Conservation (phyloP, 805 yeast genomes). For the Metschnikowia similis region DNA sequence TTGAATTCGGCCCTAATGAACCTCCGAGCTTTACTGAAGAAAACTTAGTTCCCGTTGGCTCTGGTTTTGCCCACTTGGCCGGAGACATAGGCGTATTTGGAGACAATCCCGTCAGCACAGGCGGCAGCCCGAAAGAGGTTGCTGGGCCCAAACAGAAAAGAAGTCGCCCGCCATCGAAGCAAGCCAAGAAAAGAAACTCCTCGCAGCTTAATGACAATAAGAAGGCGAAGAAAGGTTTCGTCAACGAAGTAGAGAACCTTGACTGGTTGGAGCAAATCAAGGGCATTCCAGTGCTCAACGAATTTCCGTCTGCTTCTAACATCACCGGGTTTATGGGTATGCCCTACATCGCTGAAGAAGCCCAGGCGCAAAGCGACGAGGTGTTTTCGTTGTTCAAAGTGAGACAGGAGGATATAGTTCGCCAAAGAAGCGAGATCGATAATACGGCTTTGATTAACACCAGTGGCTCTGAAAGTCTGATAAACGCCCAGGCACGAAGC, state of each 20-base stretch:
- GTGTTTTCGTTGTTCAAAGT: slow-evolving; percentile 59
- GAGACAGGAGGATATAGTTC: slow-evolving; percentile 62
- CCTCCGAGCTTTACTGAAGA: slow-evolving; percentile 5
- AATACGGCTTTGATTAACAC: not conserved
- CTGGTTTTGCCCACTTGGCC: slow-evolving; percentile 10
- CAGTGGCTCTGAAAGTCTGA: slow-evolving; percentile 1
- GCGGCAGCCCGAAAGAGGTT: not conserved
- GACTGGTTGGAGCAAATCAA: slow-evolving; percentile 73
- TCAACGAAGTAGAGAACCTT: slow-evolving; percentile 26
- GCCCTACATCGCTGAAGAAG: slow-evolving; percentile 17
- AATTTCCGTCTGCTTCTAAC: slow-evolving; percentile 49
- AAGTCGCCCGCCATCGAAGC: not conserved
- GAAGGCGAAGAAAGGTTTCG: slow-evolving; percentile 11
- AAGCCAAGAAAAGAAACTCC: slow-evolving; percentile 3
- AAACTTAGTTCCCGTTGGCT: slow-evolving; percentile 3
- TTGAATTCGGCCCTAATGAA: slow-evolving; percentile 21
- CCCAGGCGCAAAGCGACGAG: slow-evolving; percentile 37
- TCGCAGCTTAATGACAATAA: slow-evolving; percentile 3
- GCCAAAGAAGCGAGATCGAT: slow-evolving; percentile 28
- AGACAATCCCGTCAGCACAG: not conserved
- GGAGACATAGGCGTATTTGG: slow-evolving; percentile 8
- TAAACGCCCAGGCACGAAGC: not conserved
- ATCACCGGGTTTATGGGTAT: slow-evolving; percentile 51
- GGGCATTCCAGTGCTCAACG: slow-evolving; percentile 58
- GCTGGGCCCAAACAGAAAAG: not conserved